Conservation (phyloP, 1,284 basidiomycete species). For the Cryptococcus sp. region DNA sequence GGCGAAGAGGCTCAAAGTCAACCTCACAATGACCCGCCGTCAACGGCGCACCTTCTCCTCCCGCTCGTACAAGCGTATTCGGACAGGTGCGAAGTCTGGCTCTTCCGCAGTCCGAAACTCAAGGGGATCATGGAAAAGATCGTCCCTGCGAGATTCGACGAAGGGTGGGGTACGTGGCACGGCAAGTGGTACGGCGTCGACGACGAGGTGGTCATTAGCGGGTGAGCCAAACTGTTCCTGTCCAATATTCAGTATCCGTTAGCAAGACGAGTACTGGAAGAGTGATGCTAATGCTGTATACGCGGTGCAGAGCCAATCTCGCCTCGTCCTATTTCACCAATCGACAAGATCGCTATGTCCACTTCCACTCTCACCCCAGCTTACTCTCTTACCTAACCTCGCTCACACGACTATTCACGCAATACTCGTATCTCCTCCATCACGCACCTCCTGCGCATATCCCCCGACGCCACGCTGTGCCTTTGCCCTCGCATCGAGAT, state of each 20-base stretch:
- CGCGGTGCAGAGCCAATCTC: constrained; percentile 77
- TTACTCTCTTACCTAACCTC: constrained; percentile 81
- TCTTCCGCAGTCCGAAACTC: constrained; percentile 85
- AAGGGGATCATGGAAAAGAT: constrained; percentile 70
- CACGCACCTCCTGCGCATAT: constrained; percentile 47
- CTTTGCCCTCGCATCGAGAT: constrained; percentile 23
- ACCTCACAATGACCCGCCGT: constrained; percentile 30
- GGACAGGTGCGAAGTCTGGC: constrained; percentile 70
- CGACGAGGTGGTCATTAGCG: constrained; percentile 87
- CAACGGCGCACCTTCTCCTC: constrained; percentile 72
- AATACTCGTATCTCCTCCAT: constrained; percentile 72
- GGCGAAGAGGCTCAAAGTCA: no score
- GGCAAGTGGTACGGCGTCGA: constrained; percentile 95
- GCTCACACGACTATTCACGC: constrained; percentile 69
- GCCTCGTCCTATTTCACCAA: constrained; percentile 93
- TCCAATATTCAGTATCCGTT: neutral
- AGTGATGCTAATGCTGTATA: neutral
- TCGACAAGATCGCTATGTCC: constrained; percentile 90
- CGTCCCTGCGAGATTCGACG: constrained; percentile 90
- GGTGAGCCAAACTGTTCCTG: constrained; percentile 62
- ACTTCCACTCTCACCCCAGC: constrained; percentile 64
- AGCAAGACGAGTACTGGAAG: neutral
- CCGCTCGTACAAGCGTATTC: constrained; percentile 73
- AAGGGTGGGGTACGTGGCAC: constrained; percentile 98
- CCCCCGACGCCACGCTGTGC: constrained; percentile 36